These are phyloP conservation scores for Didymella keratinophila DNA, from an alignment of 2,329 filamentous ascomycete species.

Conservation along the genomic window DNA sequence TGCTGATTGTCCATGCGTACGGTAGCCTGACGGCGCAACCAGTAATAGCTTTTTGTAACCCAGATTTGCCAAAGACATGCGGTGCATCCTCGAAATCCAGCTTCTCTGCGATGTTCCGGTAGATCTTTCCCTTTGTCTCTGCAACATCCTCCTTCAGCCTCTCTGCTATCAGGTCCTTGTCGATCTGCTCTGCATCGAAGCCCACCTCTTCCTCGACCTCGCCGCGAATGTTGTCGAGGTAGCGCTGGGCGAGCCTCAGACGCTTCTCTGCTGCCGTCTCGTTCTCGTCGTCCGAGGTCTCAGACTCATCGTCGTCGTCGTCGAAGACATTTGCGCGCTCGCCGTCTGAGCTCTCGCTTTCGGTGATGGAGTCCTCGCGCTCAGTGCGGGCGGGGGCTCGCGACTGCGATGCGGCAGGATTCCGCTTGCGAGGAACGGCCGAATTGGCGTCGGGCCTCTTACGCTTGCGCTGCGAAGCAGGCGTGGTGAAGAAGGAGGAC, in stretches of 20 bases:
- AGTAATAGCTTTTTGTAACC: constrained; percentile 79
- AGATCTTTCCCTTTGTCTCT: constrained; percentile 88
- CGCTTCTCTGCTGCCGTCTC: constrained; percentile 92
- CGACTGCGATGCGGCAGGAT: constrained; percentile 56
- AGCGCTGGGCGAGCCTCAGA: constrained; percentile 86
- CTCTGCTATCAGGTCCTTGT: constrained; percentile 90
- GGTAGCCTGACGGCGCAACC: constrained; percentile 80
- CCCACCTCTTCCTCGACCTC: constrained; percentile 77
- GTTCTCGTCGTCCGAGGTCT: constrained; percentile 74
- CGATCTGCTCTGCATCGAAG: constrained; percentile 93
- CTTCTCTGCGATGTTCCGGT: constrained; percentile 77
- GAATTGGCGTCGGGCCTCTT: constrained; percentile 68
- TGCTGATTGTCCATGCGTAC: constrained; percentile 86
- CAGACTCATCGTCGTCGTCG: constrained; percentile 51
- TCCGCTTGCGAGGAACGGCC: constrained; percentile 68
- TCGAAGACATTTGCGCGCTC: constrained; percentile 55
- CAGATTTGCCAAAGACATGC: constrained; percentile 78
- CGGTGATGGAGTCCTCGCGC: constrained; percentile 83
- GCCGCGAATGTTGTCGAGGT: constrained; percentile 86
- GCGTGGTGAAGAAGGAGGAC: constrained; percentile 94
- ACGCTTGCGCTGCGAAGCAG: constrained; percentile 87
- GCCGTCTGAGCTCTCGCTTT: constrained; percentile 76
- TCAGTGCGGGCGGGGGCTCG: constrained; percentile 53
- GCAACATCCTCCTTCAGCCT: constrained; percentile 85
- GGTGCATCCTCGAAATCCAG: constrained; percentile 73